Conservation (phyloP, 108 stramenopile species). For the Conticribra guillardii region DNA sequence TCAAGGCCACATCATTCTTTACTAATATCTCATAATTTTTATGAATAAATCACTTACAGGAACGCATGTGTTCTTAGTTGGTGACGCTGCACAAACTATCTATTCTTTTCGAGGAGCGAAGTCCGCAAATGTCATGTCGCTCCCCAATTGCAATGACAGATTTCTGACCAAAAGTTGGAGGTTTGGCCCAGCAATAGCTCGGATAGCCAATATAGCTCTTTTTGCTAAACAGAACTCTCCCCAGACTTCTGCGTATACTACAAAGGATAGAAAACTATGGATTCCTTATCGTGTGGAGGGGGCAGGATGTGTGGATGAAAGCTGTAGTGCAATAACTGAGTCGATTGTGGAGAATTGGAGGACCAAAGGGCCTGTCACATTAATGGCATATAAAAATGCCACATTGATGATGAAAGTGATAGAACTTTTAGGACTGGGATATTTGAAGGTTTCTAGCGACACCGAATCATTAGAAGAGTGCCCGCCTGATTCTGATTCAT, state of each 20-base stretch:
- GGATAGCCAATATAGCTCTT: slow-evolving; percentile 39
- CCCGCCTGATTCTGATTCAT: too few relatives aligned
- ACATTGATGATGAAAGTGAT: slow-evolving; percentile 29
- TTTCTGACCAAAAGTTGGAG: slow-evolving; percentile 43
- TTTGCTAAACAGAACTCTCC: slow-evolving; percentile 41
- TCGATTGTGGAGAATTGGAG: slow-evolving; percentile 19
- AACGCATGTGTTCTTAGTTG: slow-evolving; percentile 48
- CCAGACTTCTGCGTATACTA: slow-evolving; percentile 24
- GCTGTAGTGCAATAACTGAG: slow-evolving; percentile 8
- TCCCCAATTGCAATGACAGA: slow-evolving; percentile 17
- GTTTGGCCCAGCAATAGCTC: slow-evolving; percentile 54
- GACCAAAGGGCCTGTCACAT: slow-evolving; percentile 26
- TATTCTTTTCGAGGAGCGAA: slow-evolving; percentile 58
- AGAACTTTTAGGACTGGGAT: slow-evolving; percentile 20
- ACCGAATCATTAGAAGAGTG: too few relatives aligned
- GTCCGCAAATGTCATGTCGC: slow-evolving; percentile 27
- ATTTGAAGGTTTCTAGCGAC: too few relatives aligned
- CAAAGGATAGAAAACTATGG: slow-evolving; percentile 15
- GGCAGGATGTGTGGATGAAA: slow-evolving; percentile 27
- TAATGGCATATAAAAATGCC: too few relatives aligned
- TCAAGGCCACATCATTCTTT: background rate
- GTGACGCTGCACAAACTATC: slow-evolving; percentile 56
- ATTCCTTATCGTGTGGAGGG: slow-evolving; percentile 35
- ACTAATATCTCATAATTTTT: too few relatives aligned
- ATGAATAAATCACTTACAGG: background rate